A percentile compares a stretch with the other conserved stretches of the same genome.
phyloP scores from a whole-genome alignment of 441 rosid genomes.

The Dalechampia spathulata region DNA sequence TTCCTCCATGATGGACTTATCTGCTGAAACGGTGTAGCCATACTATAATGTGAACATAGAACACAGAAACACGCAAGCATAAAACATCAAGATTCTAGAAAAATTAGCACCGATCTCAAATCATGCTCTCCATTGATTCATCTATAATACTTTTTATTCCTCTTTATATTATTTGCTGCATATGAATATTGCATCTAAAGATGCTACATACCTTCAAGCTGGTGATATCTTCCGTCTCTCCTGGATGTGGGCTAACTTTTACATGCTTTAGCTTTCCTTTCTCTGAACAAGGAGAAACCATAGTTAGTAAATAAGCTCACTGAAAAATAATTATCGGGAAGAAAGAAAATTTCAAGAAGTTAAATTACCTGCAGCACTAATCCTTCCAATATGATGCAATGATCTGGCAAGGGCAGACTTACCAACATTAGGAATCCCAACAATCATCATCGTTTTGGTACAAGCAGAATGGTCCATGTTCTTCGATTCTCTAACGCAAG shows the following conservation, averaged over 20 bases:
- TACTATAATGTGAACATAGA: no score
- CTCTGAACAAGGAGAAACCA: slow-evolving; percentile 30
- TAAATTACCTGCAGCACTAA: slow-evolving; percentile 52
- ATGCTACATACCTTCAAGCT: slow-evolving; percentile 54
- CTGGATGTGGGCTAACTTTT: slow-evolving; percentile 59
- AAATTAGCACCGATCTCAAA: neutral
- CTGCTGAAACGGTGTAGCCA: no score
- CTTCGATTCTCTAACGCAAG: slow-evolving; percentile 46
- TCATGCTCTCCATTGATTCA: neutral
- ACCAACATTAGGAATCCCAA: slow-evolving; percentile 81
- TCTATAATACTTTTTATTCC: neutral
- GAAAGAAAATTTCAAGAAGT: neutral
- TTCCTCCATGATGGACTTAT: no score
- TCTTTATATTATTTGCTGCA: neutral
- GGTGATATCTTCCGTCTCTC: slow-evolving; percentile 68
- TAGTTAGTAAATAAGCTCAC: neutral
- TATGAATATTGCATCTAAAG: neutral
- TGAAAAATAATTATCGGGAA: neutral
- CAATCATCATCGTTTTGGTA: slow-evolving; percentile 55
- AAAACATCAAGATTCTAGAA: neutral
- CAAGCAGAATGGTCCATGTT: slow-evolving; percentile 32
- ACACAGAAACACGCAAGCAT: neutral
- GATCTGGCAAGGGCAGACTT: slow-evolving; percentile 74
- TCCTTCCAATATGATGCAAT: slow-evolving; percentile 75
- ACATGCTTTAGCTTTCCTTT: slow-evolving; percentile 76